Evolutionary conservation across 192 early-diverging fungal species (phyloP).

Genomic region (Allomyces macrogynus): DNA sequence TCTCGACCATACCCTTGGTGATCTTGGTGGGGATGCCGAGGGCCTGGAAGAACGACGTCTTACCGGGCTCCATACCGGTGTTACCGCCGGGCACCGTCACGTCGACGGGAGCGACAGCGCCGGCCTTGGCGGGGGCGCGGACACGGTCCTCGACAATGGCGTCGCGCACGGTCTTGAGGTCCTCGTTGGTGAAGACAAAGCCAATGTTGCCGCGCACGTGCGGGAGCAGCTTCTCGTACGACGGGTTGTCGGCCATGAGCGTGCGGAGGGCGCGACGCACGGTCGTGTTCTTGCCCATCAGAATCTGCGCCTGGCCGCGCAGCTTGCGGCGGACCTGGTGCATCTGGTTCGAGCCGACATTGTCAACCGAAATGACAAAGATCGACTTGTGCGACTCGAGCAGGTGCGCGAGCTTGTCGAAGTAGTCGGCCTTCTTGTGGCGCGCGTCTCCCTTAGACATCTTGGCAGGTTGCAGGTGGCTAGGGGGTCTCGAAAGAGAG

Average conservation of each 20-base stretch:
- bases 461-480: conserved; percentile 13
- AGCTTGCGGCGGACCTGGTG: conserved; percentile 84
- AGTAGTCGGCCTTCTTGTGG: conserved; percentile 87
- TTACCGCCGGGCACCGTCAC: conserved; percentile 87
- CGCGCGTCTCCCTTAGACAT: conserved; percentile 96
- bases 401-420: conserved; percentile 70
- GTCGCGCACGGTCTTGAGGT: conserved; percentile 86
- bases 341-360: conserved; percentile 99
- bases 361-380: conserved; percentile 99
- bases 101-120: conserved; percentile 82
- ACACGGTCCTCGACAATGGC: conserved; percentile 85
- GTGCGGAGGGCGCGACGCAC: conserved; percentile 61
- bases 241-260: conserved; percentile 49
- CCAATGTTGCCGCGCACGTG: conserved; percentile 89
- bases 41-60: conserved; percentile 99
- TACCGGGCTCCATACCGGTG: conserved; percentile 99
- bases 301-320: conserved; percentile 74
- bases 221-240: conserved; percentile 64
- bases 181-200: conserved; percentile 98
- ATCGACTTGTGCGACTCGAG: conserved; percentile 87
- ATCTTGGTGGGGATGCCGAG: conserved; percentile 99
- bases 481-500: too few species aligned
- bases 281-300: conserved; percentile 99
- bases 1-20: conserved; percentile 99
- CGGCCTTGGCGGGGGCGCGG: conserved; percentile 85